Percentiles rank a stretch among this genome's conserved stretches.
phyloP scores from a whole-genome alignment of 306 rosid species.

The Leucaena leucocephala region DNA sequence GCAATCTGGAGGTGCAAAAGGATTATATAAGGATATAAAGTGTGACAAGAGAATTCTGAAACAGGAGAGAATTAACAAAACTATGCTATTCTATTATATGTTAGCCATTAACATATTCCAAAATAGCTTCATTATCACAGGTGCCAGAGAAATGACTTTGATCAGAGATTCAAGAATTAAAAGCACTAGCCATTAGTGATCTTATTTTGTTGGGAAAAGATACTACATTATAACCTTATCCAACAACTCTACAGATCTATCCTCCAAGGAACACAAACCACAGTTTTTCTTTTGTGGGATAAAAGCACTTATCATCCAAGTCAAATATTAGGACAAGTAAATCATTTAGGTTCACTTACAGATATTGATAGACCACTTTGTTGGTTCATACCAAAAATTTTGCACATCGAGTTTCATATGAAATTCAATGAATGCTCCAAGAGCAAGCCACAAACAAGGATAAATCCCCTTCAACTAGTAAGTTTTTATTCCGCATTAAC shows the following conservation, averaged over 20 bases:
- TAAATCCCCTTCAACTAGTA: constrained; percentile 4
- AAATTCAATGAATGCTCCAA: not conserved
- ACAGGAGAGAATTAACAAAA: not conserved
- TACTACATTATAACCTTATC: constrained; percentile 3
- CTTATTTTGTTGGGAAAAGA: constrained; percentile 3
- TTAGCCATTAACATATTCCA: constrained; percentile 10
- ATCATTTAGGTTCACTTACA: constrained; percentile 10
- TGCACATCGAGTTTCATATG: not conserved
- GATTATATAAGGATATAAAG: constrained; percentile 26
- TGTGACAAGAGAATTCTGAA: not conserved
- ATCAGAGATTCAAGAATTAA: constrained; percentile 6
- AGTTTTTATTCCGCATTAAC: not conserved
- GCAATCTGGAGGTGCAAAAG: constrained; percentile 65
- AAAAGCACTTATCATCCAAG: constrained; percentile 14
- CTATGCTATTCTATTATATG: not conserved
- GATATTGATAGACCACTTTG: not conserved
- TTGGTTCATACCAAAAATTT: not conserved
- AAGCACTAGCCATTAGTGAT: not conserved
- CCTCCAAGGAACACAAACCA: constrained; percentile 9
- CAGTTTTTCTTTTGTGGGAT: not conserved
- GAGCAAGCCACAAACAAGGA: not conserved
- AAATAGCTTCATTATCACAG: constrained; percentile 15
- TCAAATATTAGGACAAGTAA: not conserved
- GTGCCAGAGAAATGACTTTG: constrained; percentile 10
- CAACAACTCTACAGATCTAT: not conserved